Base-by-base conservation (phyloP, 345 rosid species). In the Brassica juncea region DNA sequence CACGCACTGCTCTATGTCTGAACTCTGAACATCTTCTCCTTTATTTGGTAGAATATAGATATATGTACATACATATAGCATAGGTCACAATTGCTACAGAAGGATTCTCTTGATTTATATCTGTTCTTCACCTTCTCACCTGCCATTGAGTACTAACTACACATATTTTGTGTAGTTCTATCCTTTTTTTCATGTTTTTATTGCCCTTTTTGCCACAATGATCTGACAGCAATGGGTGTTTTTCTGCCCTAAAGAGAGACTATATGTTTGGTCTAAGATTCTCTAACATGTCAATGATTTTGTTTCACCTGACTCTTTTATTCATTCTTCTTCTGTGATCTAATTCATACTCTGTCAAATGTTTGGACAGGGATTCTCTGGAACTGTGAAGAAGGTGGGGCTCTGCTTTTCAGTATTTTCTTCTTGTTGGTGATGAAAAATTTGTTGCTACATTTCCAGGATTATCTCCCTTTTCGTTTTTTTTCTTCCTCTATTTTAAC, bases 301-400 rank as follows among this genome's bases (percentile, higher is more conserved):
- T 70, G 76, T 81, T 81, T 73, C 77, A 60, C 74, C 78, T 60
- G 58, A 64, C 59, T 65, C 42, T 57, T 23, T 57, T 65, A 12
- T 15, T 19, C 63, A 58, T 66, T 73, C 76, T 35, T 70, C 72
- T 35, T 65, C 63, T 19, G 9, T 37, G 67, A 37, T 15, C 63
- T 75, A 75, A 70, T 80, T 75, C 77, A 64, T 25, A 55, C 68
- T 64, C 76, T 70, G 57, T 23, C 25, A 70, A 57, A 44, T 65
- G 32, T 66, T 66, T 81, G 70, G 72, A 49, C 73, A 76, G 84
- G 77, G 70, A 25, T 64, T 66, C 74, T 76, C 77, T 70, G 79
- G 72, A 80, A 65, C 68, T 70, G 80, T 75, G 80, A 71, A 80
- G 80, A 71, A 11, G 79, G 68, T 81, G 65, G 77, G 77, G 74